phyloP scores from a whole-genome alignment of 1,139 yeast genomes.

The Nakaseomyces uthaithaninus region DNA sequence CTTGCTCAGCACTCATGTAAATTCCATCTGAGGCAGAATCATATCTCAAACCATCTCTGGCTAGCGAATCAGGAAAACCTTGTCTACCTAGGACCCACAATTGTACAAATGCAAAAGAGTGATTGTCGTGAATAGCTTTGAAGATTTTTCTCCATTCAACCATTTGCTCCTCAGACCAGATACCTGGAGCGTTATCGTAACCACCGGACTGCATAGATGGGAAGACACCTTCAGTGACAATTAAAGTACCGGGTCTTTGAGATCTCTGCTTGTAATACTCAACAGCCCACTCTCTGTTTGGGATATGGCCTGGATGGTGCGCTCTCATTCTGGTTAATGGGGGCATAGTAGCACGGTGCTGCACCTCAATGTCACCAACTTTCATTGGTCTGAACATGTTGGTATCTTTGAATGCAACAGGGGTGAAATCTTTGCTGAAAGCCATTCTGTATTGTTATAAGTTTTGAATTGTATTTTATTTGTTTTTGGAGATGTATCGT shows the following conservation, averaged over 20 bases:
- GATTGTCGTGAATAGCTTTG: constrained; percentile 34
- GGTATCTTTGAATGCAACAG: constrained; percentile 21
- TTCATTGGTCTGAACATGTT: constrained; percentile 40
- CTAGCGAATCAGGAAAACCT: constrained; percentile 25
- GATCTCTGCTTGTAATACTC: constrained; percentile 51
- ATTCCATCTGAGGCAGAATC: constrained; percentile 23
- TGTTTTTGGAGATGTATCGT: too few relatives aligned
- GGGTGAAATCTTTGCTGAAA: constrained; percentile 16
- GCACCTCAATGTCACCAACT: constrained; percentile 34
- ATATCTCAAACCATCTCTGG: constrained; percentile 25
- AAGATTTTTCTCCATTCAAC: constrained; percentile 35
- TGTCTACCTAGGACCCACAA: constrained; percentile 39
- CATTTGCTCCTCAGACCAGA: constrained; percentile 38
- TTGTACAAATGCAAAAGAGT: constrained; percentile 34
- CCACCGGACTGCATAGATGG: constrained; percentile 34
- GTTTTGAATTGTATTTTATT: neutral
- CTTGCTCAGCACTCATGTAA: constrained; percentile 23
- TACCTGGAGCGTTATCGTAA: constrained; percentile 40
- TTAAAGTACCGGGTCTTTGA: constrained; percentile 41
- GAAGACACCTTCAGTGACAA: constrained; percentile 40
- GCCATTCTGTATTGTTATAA: constrained; percentile 4
- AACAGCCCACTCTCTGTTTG: constrained; percentile 32
- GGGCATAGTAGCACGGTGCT: constrained; percentile 39
- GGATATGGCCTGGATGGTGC: constrained; percentile 33
- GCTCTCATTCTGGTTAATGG: constrained; percentile 46